Base-by-base conservation (phyloP, 2,329 filamentous ascomycete species). In the Ilyonectria robusta region DNA sequence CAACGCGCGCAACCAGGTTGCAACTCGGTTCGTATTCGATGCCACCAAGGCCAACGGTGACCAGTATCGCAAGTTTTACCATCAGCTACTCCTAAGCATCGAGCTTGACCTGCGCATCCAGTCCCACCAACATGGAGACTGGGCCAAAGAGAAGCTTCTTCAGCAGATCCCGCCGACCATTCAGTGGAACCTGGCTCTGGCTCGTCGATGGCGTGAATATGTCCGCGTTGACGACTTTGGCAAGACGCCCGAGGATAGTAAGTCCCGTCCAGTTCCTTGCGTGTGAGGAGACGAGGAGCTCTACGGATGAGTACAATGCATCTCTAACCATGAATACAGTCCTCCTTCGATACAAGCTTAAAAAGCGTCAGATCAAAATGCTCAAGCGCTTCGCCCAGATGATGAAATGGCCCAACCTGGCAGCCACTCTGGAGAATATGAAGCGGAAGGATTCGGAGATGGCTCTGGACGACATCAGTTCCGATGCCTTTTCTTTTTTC, bases 391-490 rank as follows among this genome's bases (percentile, higher is more conserved):
- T 94, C 76, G 91, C 91, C 11, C 85, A 88, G 75, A 88, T 87
- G 75, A 89, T 94, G 83, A 94, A 93, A 78, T 94, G 92, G 92
- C 92, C 92, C 1, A 94, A 94, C 72, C 86, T 93, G 65, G 82
- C 83, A 21, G 88, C 89, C 65, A 89, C 92, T 7, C 84, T 93
- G 50, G 86, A 88, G 47, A 84, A 87, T 51, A 84, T 94, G 60
- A 88, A 86, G 68, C 86, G 91, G 67, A 84, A 85, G 67, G 89
- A 92, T 65, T 81, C 80, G 11, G 88, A 91, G 66, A 85, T 86
- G 23, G 84, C 84, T 15, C 81, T 93, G 59, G 84, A 92, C 68
- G 82, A 85, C 46, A 81, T 91, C 75, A 90, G 90, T 74, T 92
- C 91, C 21, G 91, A 93, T 75, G 88, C 92, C 17, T 91, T 93